A percentile compares a stretch with the other conserved stretches of the same genome.
Evolutionary conservation across 352 stramenopile species (phyloP).

Genomic region (Plasmopara viticola): DNA sequence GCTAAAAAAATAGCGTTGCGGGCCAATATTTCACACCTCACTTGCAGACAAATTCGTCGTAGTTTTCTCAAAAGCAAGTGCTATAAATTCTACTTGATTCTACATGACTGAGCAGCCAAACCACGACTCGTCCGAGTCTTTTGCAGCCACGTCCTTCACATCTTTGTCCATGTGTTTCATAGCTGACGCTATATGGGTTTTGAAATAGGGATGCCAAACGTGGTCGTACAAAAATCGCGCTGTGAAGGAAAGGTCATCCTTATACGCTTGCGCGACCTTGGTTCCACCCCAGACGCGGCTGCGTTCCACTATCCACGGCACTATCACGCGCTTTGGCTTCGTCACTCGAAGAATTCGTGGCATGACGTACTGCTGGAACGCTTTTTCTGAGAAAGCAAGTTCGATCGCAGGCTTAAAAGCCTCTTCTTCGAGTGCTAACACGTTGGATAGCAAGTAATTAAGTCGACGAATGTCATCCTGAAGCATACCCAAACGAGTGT

Average conservation of each 20-base stretch:
- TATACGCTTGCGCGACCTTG: constrained; percentile 53
- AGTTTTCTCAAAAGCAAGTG: constrained; percentile 7
- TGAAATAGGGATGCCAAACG: constrained; percentile 71
- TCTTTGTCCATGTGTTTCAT: constrained; percentile 67
- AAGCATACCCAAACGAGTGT: constrained; percentile 34
- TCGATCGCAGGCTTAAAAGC: constrained; percentile 50
- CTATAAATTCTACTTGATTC: constrained; percentile 3
- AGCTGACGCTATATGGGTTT: constrained; percentile 50
- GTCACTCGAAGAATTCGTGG: constrained; percentile 60
- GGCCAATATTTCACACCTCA: constrained; percentile 6
- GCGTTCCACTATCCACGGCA: constrained; percentile 79
- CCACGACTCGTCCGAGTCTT: constrained; percentile 43
- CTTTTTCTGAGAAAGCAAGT: constrained; percentile 58
- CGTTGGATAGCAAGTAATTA: constrained; percentile 59
- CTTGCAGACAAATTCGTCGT: not conserved
- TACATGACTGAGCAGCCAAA: constrained; percentile 65
- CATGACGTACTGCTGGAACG: constrained; percentile 73
- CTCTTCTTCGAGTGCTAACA: constrained; percentile 63
- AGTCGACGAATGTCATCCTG: constrained; percentile 71
- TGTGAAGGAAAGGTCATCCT: constrained; percentile 68
- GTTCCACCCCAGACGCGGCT: constrained; percentile 61
- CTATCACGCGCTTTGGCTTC: constrained; percentile 59
- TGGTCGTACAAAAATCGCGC: constrained; percentile 74
- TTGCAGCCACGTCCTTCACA: constrained; percentile 22
- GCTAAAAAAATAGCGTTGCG: constrained; percentile 4